Evolutionary conservation across 1,139 yeast genomes (phyloP).

Genomic region (Saccharomyces uvarum): DNA sequence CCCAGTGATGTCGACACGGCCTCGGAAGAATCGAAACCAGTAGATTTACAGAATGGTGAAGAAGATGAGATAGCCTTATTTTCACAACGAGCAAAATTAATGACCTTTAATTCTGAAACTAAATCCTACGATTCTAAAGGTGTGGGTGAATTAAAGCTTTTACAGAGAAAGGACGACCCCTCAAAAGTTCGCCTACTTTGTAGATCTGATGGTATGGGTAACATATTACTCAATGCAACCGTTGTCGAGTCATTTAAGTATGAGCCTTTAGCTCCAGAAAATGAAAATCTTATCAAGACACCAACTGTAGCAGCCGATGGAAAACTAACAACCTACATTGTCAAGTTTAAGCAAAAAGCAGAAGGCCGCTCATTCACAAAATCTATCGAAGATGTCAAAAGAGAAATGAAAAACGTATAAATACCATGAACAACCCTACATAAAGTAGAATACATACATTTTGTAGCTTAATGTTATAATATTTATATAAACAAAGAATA

Average conservation of each 20-base stretch:
- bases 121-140: constrained; percentile 57
- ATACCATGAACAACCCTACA: neutral
- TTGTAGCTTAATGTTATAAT: neutral
- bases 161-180: constrained; percentile 48
- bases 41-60: constrained; percentile 67
- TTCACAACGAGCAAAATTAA: constrained; percentile 65
- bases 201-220: constrained; percentile 82
- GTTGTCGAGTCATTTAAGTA: constrained; percentile 48
- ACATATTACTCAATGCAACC: constrained; percentile 64
- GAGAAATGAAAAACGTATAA: constrained; percentile 17
- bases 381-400: constrained; percentile 43
- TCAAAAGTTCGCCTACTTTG: constrained; percentile 63
- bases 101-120: constrained; percentile 48
- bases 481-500: neutral
- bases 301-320: constrained; percentile 46
- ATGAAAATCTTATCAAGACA: constrained; percentile 44
- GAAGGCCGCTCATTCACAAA: constrained; percentile 62
- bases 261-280: constrained; percentile 44
- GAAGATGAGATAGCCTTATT: constrained; percentile 65
- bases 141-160: constrained; percentile 71
- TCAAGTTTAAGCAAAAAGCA: constrained; percentile 61
- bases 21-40: constrained; percentile 42
- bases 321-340: constrained; percentile 51
- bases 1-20: constrained; percentile 43
- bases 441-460: neutral